phyloP scores from a whole-genome alignment of 768 basidiomycete species.

The Hysterangium stoloniferum region DNA sequence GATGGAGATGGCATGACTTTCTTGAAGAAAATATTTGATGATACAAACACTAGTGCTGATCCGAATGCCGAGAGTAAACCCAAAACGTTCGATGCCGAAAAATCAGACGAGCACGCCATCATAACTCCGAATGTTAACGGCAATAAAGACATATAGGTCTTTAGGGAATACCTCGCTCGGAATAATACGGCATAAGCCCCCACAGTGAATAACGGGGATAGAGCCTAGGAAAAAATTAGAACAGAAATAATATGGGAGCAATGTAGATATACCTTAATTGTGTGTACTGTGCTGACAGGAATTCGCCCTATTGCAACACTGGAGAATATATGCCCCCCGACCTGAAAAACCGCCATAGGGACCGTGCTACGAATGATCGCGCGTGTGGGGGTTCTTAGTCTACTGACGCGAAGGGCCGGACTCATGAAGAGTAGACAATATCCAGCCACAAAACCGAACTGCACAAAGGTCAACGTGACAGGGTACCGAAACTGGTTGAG shows the following conservation, averaged over 20 bases:
- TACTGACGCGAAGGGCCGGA: conserved; percentile 58
- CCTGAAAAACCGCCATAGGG: conserved; percentile 97
- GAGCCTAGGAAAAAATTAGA: conserved; percentile 47
- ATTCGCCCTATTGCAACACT: conserved; percentile 96
- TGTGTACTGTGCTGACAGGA: conserved; percentile 96
- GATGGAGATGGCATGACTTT: conserved; percentile 80
- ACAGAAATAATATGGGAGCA: not conserved
- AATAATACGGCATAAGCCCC: conserved; percentile 91
- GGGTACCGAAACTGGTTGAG: conserved; percentile 90
- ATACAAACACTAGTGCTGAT: conserved; percentile 93
- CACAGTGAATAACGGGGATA: conserved; percentile 96
- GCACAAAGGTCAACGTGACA: conserved; percentile 93
- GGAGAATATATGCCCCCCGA: conserved; percentile 95
- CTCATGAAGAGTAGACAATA: conserved; percentile 85
- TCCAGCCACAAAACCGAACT: conserved; percentile 88
- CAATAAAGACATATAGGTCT: conserved; percentile 89
- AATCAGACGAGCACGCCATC: conserved; percentile 91
- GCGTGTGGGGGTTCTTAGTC: conserved; percentile 60
- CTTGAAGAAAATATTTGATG: conserved; percentile 98
- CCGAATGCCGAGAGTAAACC: conserved; percentile 96
- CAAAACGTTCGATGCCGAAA: conserved; percentile 75
- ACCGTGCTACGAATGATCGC: conserved; percentile 72
- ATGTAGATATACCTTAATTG: conserved; percentile 77
- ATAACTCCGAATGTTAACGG: conserved; percentile 95
- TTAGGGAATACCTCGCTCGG: conserved; percentile 84